These are phyloP conservation scores for Pholiota adiposa DNA, from an alignment of 1,284 basidiomycete species.

Conservation along the genomic window DNA sequence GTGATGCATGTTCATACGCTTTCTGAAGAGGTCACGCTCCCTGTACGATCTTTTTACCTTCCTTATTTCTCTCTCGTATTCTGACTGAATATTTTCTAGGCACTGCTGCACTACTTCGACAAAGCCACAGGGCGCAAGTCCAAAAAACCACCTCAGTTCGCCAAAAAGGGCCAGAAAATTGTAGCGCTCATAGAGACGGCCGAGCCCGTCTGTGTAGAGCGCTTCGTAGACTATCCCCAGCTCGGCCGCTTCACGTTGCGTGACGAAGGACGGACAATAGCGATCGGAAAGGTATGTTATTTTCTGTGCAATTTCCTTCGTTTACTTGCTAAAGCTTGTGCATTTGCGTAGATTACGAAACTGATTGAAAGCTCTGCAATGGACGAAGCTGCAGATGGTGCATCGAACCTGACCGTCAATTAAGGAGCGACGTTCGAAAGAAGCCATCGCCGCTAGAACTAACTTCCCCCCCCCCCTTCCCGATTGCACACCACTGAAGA, in stretches of 20 bases:
- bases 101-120: conserved; percentile 92
- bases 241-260: conserved; percentile 94
- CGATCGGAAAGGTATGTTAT: conserved; percentile 76
- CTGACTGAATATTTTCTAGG: no score
- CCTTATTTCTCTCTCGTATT: neutral
- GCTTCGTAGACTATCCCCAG: conserved; percentile 88
- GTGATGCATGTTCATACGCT: conserved; percentile 95
- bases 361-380: conserved; percentile 58
- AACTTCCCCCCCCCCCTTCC: no score
- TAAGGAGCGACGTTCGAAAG: conserved; percentile 8
- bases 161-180: conserved; percentile 91
- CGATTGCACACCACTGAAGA: no score
- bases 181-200: conserved; percentile 85
- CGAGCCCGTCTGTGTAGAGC: conserved; percentile 85
- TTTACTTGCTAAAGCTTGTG: neutral
- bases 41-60: conserved; percentile 51
- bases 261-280: conserved; percentile 91
- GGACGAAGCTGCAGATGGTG: conserved; percentile 65
- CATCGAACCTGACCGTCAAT: conserved; percentile 48
- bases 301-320: neutral
- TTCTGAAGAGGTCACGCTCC: conserved; percentile 88
- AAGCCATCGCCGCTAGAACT: no score
- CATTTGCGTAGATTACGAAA: conserved; percentile 60
- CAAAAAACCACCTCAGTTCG: conserved; percentile 92
- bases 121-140: conserved; percentile 95